A percentile compares a stretch with the other conserved stretches of the same genome.
Evolutionary conservation across 2,329 filamentous ascomycete genomes (phyloP).

Genomic region (Zalaria obscura): DNA sequence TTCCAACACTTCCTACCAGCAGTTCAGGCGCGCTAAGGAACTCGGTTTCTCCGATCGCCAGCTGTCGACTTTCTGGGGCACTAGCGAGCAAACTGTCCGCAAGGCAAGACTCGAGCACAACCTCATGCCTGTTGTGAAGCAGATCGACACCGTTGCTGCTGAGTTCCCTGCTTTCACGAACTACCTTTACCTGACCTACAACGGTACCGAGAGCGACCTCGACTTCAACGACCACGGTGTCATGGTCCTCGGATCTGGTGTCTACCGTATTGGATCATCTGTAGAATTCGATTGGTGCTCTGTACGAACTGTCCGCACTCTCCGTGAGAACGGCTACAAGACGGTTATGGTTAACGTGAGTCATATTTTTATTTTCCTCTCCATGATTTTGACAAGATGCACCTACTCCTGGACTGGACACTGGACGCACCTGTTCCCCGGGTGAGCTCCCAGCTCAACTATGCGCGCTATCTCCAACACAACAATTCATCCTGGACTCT

Average conservation of each 20-base stretch:
- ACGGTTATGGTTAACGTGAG: conserved; percentile 78
- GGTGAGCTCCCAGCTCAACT: no score
- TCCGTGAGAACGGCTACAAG: conserved; percentile 73
- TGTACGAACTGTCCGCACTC: conserved; percentile 80
- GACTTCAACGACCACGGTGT: conserved; percentile 77
- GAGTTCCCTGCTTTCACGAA: conserved; percentile 93
- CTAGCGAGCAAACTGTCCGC: conserved; percentile 83
- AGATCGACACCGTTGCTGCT: conserved; percentile 95
- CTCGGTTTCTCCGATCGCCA: conserved; percentile 91
- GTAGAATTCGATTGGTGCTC: conserved; percentile 99
- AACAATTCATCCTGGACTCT: no score
- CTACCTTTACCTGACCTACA: conserved; percentile 94
- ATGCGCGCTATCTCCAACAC: no score
- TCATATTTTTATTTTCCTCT: conserved; percentile 5
- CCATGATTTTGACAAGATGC: not conserved
- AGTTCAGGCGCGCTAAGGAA: conserved; percentile 76
- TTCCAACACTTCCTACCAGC: conserved; percentile 45
- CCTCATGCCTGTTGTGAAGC: conserved; percentile 83
- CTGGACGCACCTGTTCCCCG: not conserved
- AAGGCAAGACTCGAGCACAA: conserved; percentile 71
- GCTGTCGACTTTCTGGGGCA: conserved; percentile 84
- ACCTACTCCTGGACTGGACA: not conserved
- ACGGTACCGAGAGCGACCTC: conserved; percentile 74
- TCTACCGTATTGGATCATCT: conserved; percentile 93
- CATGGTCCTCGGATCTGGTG: conserved; percentile 91